Percentiles rank a stretch among this genome's conserved stretches.
Conservation (phyloP, 345 rosid species). For the Arabidopsis arenosa region DNA sequence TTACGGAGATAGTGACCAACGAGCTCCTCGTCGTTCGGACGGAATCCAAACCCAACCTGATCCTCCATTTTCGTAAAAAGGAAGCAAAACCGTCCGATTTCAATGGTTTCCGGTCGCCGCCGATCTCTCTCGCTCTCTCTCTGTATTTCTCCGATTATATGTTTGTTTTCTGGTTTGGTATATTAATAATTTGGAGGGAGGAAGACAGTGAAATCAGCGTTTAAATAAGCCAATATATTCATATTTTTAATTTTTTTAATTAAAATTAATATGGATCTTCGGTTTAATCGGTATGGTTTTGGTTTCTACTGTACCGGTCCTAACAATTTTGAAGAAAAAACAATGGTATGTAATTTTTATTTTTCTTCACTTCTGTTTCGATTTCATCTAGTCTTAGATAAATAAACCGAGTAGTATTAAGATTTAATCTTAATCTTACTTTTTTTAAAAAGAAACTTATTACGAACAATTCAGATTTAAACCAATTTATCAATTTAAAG, state of each 20-base stretch:
- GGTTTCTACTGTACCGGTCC: background rate
- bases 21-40: conserved; percentile 58
- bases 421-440: too few relatives aligned
- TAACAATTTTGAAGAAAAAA: background rate
- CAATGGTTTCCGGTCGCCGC: conserved; percentile 16
- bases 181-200: conserved; percentile 34
- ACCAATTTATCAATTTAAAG: background rate
- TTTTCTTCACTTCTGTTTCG: too few relatives aligned
- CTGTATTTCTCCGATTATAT: conserved; percentile 23
- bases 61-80: conserved; percentile 12
- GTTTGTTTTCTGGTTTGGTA: background rate
- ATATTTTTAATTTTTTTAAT: background rate
- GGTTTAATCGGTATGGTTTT: background rate
- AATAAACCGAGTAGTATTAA: background rate
- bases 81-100: background rate
- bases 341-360: background rate
- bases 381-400: background rate
- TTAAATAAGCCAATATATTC: conserved; percentile 12
- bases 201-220: background rate
- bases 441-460: too few relatives aligned
- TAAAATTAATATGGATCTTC: background rate
- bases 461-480: background rate
- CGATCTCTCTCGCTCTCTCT: conserved; percentile 26
- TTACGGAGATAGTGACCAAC: conserved; percentile 46
- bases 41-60: conserved; percentile 49